Conservation (phyloP, 2,329 filamentous ascomycete genomes). For the Aspergillus brasiliensis region DNA sequence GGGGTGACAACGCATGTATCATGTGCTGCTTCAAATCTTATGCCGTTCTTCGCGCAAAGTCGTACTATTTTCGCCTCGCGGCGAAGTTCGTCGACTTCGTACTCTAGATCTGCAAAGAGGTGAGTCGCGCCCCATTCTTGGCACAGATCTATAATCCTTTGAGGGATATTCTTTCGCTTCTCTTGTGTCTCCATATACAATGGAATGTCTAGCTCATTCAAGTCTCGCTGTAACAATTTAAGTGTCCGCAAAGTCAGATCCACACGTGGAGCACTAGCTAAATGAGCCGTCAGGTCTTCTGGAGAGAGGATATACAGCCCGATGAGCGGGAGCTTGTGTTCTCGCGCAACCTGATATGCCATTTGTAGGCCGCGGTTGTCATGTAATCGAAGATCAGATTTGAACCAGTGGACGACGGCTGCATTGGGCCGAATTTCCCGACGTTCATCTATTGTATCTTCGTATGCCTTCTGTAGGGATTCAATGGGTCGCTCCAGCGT, state of each 20-base stretch:
- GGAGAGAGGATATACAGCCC: slow-evolving; percentile 79
- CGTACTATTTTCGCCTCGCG: slow-evolving; percentile 70
- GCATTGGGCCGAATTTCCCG: slow-evolving; percentile 56
- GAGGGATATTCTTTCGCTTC: slow-evolving; percentile 63
- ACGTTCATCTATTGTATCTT: slow-evolving; percentile 60
- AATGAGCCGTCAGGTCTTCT: slow-evolving; percentile 80
- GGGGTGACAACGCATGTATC: slow-evolving; percentile 84
- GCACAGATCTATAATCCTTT: slow-evolving; percentile 65
- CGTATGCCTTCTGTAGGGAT: slow-evolving; percentile 61
- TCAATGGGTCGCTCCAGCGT: slow-evolving; percentile 74
- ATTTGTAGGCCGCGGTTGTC: slow-evolving; percentile 74
- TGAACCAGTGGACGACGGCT: slow-evolving; percentile 87
- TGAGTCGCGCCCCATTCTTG: slow-evolving; percentile 73
- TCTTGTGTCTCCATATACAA: slow-evolving; percentile 73
- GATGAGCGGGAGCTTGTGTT: slow-evolving; percentile 70
- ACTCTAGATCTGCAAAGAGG: slow-evolving; percentile 82
- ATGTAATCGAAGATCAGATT: slow-evolving; percentile 70
- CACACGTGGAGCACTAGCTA: slow-evolving; percentile 70
- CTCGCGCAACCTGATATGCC: slow-evolving; percentile 68
- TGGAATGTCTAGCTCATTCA: slow-evolving; percentile 74
- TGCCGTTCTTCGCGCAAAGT: slow-evolving; percentile 61
- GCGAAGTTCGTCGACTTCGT: slow-evolving; percentile 86
- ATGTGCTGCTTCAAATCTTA: slow-evolving; percentile 71
- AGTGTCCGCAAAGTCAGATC: slow-evolving; percentile 80
- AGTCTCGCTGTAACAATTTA: slow-evolving; percentile 63